A percentile compares a stretch with the other conserved stretches of the same genome.
These are phyloP conservation scores for Hyparrhenia diplandra DNA, from an alignment of 176 grass and related monocot genomes.

Conservation along the genomic window DNA sequence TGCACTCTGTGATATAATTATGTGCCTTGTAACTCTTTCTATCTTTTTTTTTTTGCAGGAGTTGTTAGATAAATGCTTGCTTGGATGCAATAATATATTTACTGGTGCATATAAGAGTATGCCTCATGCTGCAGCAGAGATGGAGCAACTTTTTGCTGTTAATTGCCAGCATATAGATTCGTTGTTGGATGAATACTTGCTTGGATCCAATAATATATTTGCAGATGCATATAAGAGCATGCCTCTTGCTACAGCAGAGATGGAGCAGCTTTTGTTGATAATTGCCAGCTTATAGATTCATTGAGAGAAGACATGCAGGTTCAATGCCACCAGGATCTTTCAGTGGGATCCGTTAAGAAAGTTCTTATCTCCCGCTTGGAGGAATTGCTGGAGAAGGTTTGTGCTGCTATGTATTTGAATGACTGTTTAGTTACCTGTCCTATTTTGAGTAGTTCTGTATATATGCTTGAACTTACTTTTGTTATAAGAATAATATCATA, in stretches of 20 bases:
- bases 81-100: conserved; percentile 48
- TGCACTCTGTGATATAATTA: neutral
- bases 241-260: conserved; percentile 61
- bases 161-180: conserved; percentile 51
- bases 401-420: conserved; percentile 2
- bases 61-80: conserved; percentile 58
- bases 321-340: conserved; percentile 33
- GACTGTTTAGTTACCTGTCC: neutral
- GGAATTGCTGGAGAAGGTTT: conserved; percentile 71
- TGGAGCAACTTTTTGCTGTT: conserved; percentile 52
- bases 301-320: conserved; percentile 50
- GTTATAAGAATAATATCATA: neutral
- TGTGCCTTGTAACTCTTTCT: neutral
- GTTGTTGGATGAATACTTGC: conserved; percentile 40
- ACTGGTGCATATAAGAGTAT: conserved; percentile 30
- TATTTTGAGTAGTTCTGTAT: neutral
- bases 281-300: conserved; percentile 46
- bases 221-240: conserved; percentile 31
- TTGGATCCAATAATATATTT: conserved; percentile 47
- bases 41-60: conserved; percentile 44
- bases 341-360: conserved; percentile 56
- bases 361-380: conserved; percentile 56
- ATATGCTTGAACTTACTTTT: neutral
- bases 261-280: conserved; percentile 58
- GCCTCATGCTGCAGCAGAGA: conserved; percentile 56